These are phyloP conservation scores for Omphalotus guepiniiformis DNA, from an alignment of 768 basidiomycete species.

Conservation along the genomic window DNA sequence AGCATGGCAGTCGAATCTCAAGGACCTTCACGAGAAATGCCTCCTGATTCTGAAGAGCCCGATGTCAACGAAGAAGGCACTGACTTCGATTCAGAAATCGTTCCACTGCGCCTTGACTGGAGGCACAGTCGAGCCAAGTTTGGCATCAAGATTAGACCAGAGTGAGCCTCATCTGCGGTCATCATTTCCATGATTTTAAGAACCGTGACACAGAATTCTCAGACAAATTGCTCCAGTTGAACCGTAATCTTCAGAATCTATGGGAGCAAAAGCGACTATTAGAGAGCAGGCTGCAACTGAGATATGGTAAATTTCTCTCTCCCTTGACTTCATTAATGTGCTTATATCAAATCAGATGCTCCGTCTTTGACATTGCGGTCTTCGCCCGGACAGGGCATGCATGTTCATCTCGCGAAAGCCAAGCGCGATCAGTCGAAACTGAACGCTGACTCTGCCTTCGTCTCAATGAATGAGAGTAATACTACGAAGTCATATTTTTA, in stretches of 20 bases:
- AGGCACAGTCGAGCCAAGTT: slow-evolving; percentile 39
- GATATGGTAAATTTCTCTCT: slow-evolving; percentile 44
- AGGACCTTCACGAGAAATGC: neutral
- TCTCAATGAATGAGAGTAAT: slow-evolving; percentile 55
- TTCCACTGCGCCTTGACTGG: slow-evolving; percentile 15
- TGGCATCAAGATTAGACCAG: slow-evolving; percentile 52
- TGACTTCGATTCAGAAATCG: slow-evolving; percentile 11
- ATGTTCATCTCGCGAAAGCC: slow-evolving; percentile 63
- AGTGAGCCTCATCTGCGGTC: slow-evolving; percentile 34
- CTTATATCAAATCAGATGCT: slow-evolving; percentile 42
- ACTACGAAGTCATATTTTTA: slow-evolving; percentile 70
- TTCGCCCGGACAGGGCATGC: slow-evolving; percentile 65
- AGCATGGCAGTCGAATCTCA: slow-evolving; percentile 33
- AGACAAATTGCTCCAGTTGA: neutral
- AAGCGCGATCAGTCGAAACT: slow-evolving; percentile 58
- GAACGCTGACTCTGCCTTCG: slow-evolving; percentile 45
- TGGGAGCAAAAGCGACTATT: slow-evolving; percentile 40
- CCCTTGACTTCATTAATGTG: neutral
- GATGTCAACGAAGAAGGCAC: slow-evolving; percentile 19
- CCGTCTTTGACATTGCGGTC: slow-evolving; percentile 72
- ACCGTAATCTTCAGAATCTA: neutral
- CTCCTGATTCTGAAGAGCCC: neutral
- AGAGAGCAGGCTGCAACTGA: slow-evolving; percentile 47
- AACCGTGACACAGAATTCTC: neutral
- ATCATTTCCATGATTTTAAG: neutral